phyloP scores from a whole-genome alignment of 73 alveolate genomes.

The Paramecium sonneborni region DNA sequence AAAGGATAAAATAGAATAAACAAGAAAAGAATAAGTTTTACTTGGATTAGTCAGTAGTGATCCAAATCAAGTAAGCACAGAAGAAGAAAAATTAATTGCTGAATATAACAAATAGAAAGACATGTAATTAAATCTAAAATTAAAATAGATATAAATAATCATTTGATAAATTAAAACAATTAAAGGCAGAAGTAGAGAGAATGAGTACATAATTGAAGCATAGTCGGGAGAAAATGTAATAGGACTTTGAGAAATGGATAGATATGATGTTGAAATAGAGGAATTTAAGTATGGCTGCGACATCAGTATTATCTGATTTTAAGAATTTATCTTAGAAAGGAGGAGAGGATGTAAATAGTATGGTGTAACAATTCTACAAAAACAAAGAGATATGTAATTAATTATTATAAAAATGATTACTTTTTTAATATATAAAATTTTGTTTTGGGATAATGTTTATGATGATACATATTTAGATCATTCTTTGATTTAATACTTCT shows the following conservation, averaged over 20 bases:
- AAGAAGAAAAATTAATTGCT: conserved; percentile 73
- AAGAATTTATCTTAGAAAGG: background rate
- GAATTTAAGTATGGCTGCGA: background rate
- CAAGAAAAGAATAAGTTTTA: conserved; percentile 86
- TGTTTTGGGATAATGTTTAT: background rate
- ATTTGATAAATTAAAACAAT: conserved; percentile 72
- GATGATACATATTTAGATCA: background rate
- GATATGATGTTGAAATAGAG: conserved; percentile 78
- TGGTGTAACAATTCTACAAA: conserved; percentile 8
- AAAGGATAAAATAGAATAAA: conserved; percentile 76
- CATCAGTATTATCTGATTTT: background rate
- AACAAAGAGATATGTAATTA: conserved; percentile 39
- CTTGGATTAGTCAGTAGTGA: conserved; percentile 78
- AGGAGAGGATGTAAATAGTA: conserved; percentile 16
- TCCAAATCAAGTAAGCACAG: conserved; percentile 68
- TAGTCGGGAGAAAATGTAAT: conserved; percentile 75
- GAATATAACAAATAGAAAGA: conserved; percentile 68
- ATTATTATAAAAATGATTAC: conserved; percentile 35
- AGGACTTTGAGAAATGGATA: conserved; percentile 88
- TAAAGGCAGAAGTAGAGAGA: conserved; percentile 89
- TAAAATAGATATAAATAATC: conserved; percentile 59
- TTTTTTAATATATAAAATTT: background rate
- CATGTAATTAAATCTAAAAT: conserved; percentile 8
- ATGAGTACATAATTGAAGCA: conserved; percentile 71
- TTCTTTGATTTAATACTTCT: conserved; percentile 80